These are phyloP conservation scores for Mucor indicus DNA, from an alignment of 371 early-diverging fungal species.

Conservation along the genomic window DNA sequence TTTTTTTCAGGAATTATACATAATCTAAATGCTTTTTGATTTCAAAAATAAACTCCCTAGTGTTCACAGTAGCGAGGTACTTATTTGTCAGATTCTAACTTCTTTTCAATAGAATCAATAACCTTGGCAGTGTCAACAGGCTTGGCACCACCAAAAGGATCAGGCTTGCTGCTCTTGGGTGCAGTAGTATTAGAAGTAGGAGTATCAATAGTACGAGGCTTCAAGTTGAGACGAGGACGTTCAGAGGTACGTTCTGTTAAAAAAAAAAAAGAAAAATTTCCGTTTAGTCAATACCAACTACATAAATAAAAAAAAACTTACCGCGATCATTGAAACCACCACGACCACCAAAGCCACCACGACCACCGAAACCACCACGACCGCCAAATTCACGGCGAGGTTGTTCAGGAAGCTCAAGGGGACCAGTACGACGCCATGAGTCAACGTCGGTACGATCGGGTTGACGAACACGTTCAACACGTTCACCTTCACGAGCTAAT, in stretches of 20 bases:
- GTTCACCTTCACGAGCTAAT: constrained; percentile 34
- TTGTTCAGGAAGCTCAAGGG: constrained; percentile 38
- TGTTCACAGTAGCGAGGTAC: too few relatives aligned
- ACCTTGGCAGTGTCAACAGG: constrained; percentile 75
- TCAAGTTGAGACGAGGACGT: constrained; percentile 62
- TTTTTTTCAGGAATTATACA: too few relatives aligned
- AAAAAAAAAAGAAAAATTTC: background rate
- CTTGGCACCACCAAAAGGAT: constrained; percentile 83
- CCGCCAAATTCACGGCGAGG: constrained; percentile 41
- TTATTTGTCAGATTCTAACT: constrained; percentile 18
- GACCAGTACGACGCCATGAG: constrained; percentile 51
- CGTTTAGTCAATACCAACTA: too few relatives aligned
- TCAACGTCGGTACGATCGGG: constrained; percentile 50
- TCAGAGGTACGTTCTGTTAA: constrained; percentile 28
- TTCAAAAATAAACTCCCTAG: too few relatives aligned
- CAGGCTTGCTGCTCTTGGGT: constrained; percentile 47
- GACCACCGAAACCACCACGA: constrained; percentile 48
- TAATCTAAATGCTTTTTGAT: too few relatives aligned
- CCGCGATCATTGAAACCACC: constrained; percentile 16
- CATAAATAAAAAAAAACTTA: background rate
- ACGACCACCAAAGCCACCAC: constrained; percentile 34
- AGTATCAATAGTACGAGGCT: constrained; percentile 62
- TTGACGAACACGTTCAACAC: constrained; percentile 27
- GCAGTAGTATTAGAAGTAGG: constrained; percentile 15
- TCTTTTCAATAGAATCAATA: constrained; percentile 71